Evolutionary conservation across 2,329 filamentous ascomycete species (phyloP).

Genomic region (Aspergillus tubingensis): DNA sequence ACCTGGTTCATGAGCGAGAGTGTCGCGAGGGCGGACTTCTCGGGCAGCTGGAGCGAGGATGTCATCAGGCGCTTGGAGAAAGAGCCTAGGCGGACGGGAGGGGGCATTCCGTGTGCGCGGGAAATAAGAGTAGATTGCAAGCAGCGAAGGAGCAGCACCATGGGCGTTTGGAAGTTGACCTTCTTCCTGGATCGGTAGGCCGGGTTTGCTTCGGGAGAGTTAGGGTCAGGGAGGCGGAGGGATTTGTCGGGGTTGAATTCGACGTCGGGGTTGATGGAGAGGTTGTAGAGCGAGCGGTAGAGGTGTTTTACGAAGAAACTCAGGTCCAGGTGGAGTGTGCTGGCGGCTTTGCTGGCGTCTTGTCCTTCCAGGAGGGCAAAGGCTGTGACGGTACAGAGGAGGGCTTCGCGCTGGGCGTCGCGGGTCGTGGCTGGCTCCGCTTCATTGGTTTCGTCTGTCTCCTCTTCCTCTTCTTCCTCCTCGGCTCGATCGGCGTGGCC

Average conservation of each 20-base stretch:
- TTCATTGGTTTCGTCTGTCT: constrained; percentile 39
- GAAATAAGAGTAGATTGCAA: constrained; percentile 81
- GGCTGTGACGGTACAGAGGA: constrained; percentile 93
- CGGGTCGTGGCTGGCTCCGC: constrained; percentile 54
- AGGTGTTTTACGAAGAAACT: constrained; percentile 95
- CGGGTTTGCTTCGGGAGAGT: constrained; percentile 46
- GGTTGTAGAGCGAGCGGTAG: constrained; percentile 77
- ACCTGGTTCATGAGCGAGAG: constrained; percentile 77
- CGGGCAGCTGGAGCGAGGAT: constrained; percentile 78
- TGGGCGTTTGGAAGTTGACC: constrained; percentile 93
- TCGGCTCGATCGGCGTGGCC: constrained; percentile 62
- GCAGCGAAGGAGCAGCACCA: constrained; percentile 85
- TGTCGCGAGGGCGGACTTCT: constrained; percentile 82
- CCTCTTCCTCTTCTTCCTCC: constrained; percentile 53
- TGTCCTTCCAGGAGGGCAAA: constrained; percentile 96
- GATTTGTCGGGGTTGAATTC: constrained; percentile 75
- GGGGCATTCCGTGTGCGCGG: constrained; percentile 70
- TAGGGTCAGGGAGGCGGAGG: constrained; percentile 68
- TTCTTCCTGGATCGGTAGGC: constrained; percentile 59
- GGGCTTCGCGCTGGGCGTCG: constrained; percentile 79
- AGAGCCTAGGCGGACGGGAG: constrained; percentile 81
- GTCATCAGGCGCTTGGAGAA: constrained; percentile 92
- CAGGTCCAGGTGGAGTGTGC: constrained; percentile 81
- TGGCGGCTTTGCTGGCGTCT: constrained; percentile 81
- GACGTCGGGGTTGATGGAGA: constrained; percentile 80